A percentile compares a stretch with the other conserved stretches of the same genome.
Evolutionary conservation across 169 alveolate genomes (phyloP).

Genomic region (Sarcocystis neurona): DNA sequence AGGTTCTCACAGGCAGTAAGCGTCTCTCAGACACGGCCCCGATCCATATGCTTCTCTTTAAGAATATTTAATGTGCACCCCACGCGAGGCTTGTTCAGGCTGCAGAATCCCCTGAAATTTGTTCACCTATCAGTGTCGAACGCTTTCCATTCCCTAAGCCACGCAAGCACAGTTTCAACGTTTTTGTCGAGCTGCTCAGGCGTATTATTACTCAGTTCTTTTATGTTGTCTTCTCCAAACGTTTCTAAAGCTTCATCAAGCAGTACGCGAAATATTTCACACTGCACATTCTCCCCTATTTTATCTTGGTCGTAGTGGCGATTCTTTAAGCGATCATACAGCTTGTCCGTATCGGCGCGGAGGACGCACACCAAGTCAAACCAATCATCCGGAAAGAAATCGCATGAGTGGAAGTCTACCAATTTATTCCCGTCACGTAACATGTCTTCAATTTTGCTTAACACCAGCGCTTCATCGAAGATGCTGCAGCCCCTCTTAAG

Average conservation of each 20-base stretch:
- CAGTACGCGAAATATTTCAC: slow-evolving; percentile 62
- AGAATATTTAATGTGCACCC: too few relatives aligned
- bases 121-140: too few relatives aligned
- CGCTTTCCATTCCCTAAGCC: neutral
- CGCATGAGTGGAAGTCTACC: slow-evolving; percentile 61
- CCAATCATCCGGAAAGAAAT: slow-evolving; percentile 25
- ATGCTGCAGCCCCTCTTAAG: slow-evolving; percentile 44
- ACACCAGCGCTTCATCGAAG: slow-evolving; percentile 55
- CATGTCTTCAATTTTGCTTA: slow-evolving; percentile 16
- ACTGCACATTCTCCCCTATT: slow-evolving; percentile 54
- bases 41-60: too few relatives aligned
- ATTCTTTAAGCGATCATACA: slow-evolving; percentile 42
- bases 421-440: slow-evolving; percentile 6
- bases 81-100: too few relatives aligned
- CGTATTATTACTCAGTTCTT: slow-evolving; percentile 24
- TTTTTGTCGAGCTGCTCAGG: neutral
- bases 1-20: too few relatives aligned
- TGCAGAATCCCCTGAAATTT: too few relatives aligned
- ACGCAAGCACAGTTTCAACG: neutral
- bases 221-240: slow-evolving; percentile 44
- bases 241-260: slow-evolving; percentile 61
- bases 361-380: slow-evolving; percentile 52
- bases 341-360: slow-evolving; percentile 32
- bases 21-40: too few relatives aligned
- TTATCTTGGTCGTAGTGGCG: slow-evolving; percentile 46